phyloP scores from a whole-genome alignment of 768 basidiomycete species.

The Macrocybe gigantea region DNA sequence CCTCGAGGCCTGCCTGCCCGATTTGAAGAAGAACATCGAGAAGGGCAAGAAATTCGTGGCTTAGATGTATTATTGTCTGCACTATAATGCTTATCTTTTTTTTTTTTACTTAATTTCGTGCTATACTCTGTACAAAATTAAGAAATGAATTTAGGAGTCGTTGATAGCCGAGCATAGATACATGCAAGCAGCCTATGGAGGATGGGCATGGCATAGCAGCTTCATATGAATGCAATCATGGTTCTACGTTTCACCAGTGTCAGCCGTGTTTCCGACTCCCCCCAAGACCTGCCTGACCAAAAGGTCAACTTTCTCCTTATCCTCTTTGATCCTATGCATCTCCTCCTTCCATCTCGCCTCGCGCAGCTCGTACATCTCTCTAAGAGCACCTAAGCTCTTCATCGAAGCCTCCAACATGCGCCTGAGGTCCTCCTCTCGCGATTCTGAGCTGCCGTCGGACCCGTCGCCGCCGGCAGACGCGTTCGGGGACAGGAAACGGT shows the following conservation, averaged over 20 bases:
- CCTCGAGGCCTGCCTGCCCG: slow-evolving; percentile 82
- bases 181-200: background rate
- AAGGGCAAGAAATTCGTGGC: slow-evolving; percentile 76
- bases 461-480: slow-evolving; percentile 44
- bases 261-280: slow-evolving; percentile 14
- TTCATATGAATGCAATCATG: too few relatives aligned
- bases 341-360: slow-evolving; percentile 69
- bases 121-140: background rate
- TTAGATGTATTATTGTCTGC: too few relatives aligned
- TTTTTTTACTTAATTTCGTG: too few relatives aligned
- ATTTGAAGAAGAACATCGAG: slow-evolving; percentile 96
- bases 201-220: too few relatives aligned
- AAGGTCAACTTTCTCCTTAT: slow-evolving; percentile 61
- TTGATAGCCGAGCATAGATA: background rate
- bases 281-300: slow-evolving; percentile 59
- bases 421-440: slow-evolving; percentile 59
- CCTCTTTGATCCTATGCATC: slow-evolving; percentile 58
- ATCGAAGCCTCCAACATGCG: slow-evolving; percentile 64
- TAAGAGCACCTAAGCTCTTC: slow-evolving; percentile 57
- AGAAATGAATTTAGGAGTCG: background rate
- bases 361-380: slow-evolving; percentile 61
- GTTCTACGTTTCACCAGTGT: background rate
- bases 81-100: too few relatives aligned
- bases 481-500: slow-evolving; percentile 42
- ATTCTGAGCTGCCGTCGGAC: slow-evolving; percentile 46